Evolutionary conservation across 805 yeast species (phyloP), one percentile per base, ranked within the genome.

Genomic region (Ogataea ganodermae): DNA sequence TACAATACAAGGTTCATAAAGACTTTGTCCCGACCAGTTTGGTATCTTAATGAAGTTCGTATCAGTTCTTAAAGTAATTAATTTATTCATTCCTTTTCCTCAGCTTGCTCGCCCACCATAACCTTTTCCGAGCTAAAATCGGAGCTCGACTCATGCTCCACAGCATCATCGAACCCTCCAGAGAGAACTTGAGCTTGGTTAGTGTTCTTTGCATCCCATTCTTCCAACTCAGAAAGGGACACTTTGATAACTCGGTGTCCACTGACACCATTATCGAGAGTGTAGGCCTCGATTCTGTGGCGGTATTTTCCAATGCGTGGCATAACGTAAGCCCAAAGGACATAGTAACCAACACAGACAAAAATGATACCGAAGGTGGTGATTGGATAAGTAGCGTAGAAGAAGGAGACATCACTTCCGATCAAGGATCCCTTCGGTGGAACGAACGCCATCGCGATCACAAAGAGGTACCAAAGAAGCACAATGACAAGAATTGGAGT

Each of bases 361-460:
- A 47, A 26, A 16, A 72, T 46, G 3, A 72, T 40, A 2, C 74
- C 74, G 42, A 71, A 53, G 4, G 72, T 64, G n/a, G 67, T 62
- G 16, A 71, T 51, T 16, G 75, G 71, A 50, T 72, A 71, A 0
- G 75, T 66, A n/a, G 71, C 70, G 52, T 72, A 72, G 55, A 72
- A 71, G 55, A 72, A 72, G 3, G 72, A 60, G 16, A 71, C 74
- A 51, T 72, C 76, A 38, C 69, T 60, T 4, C 76, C 76, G 27
- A 55, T 70, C 50, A 71, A 59, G 2, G 69, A 57, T 4, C 72
- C 72, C 44, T 63, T 52, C 20, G 76, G 76, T 24, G 76, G 76
- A 27, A 72, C 75, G 52, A 67, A 72, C 0, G 75, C 68, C 64
- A 72, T 66, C n/a, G 66, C 69, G 48, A 72, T 57, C 14, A 72